Evolutionary conservation across 352 stramenopile genomes (phyloP), one percentile per base, ranked within the genome.

Genomic region (Thalassiosira exigua): DNA sequence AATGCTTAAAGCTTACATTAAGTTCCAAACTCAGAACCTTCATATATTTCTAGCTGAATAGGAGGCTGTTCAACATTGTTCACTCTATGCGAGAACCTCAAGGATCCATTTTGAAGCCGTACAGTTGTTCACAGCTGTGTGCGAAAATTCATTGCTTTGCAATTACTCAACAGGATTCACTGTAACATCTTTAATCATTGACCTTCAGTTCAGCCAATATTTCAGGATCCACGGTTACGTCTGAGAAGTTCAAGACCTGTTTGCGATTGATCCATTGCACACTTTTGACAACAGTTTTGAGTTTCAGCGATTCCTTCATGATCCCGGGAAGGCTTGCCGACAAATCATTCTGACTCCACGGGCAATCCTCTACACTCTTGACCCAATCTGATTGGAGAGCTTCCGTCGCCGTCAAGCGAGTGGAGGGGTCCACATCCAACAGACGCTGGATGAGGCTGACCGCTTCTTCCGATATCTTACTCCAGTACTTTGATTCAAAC

Each of bases 391-490:
- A 62, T 19, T 59, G 42, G 7, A 90, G 57, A 11, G 97, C 81
- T 60, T 97, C 90, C 12, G 85, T 87, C 12, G 95, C 93, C 4
- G 93, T 96, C 14, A 89, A 70, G 9, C 96, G 87, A 67, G 97
- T 80, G 22, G 94, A 82, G 3, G 95, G 94, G 68, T 98, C 90
- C 29, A 96, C 89, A 0, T 97, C 83, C 2, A 98, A 91, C 75
- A 98, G 95, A 71, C 95, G 93, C 39, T 76, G 79, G 44, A 98
- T 95, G 22, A 98, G 88, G 52, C 97, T 94, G 84, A 98, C 98
- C 39, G 96, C 96, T 12, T 98, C 93, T 36, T 94, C 85, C 27
- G 81, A 91, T 22, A 92, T 65, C 51, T 76, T 69, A 7, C 56
- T 64, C 86, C 86, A 92, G 19, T 75, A 65, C 39, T 89, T 74